Evolutionary conservation across 768 basidiomycete species (phyloP).

Genomic region (Pleurotus ostreatus): DNA sequence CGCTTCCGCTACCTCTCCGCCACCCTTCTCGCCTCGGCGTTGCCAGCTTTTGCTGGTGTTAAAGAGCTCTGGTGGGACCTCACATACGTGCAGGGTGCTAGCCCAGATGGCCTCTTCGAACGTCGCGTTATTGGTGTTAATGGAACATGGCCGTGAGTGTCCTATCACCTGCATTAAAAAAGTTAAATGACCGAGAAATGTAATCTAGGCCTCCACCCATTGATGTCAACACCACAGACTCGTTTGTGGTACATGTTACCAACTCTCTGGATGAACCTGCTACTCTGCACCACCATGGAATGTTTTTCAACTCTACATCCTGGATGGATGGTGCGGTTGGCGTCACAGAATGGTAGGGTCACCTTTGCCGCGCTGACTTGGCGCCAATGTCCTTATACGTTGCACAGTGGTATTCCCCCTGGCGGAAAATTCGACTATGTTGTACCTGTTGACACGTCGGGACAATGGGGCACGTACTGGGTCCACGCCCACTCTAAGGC

Average conservation of each 20-base stretch:
- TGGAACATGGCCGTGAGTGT: conserved; percentile 86
- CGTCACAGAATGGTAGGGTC: conserved; percentile 76
- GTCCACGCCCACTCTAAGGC: conserved; percentile 64
- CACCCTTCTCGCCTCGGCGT: conserved; percentile 20
- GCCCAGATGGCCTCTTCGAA: conserved; percentile 78
- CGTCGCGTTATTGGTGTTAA: conserved; percentile 87
- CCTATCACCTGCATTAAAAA: background rate
- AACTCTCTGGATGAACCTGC: conserved; percentile 68
- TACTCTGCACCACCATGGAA: conserved; percentile 89
- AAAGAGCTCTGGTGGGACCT: conserved; percentile 89
- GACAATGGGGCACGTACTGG: conserved; percentile 82
- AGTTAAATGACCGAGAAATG: background rate
- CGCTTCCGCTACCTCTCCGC: conserved; percentile 22
- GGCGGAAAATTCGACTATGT: conserved; percentile 70
- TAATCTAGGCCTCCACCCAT: conserved; percentile 74
- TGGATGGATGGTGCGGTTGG: conserved; percentile 89
- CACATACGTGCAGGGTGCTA: conserved; percentile 73
- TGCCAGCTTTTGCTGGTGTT: conserved; percentile 55
- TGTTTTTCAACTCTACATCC: conserved; percentile 84
- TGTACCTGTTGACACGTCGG: conserved; percentile 63
- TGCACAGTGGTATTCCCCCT: conserved; percentile 70
- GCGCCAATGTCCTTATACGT: background rate
- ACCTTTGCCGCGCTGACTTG: background rate
- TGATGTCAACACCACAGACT: conserved; percentile 66
- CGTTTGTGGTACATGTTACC: conserved; percentile 69